Evolutionary conservation across 495 filamentous ascomycete species (phyloP), one percentile per base, ranked within the genome.

Genomic region (Aspergillus asperescens): DNA sequence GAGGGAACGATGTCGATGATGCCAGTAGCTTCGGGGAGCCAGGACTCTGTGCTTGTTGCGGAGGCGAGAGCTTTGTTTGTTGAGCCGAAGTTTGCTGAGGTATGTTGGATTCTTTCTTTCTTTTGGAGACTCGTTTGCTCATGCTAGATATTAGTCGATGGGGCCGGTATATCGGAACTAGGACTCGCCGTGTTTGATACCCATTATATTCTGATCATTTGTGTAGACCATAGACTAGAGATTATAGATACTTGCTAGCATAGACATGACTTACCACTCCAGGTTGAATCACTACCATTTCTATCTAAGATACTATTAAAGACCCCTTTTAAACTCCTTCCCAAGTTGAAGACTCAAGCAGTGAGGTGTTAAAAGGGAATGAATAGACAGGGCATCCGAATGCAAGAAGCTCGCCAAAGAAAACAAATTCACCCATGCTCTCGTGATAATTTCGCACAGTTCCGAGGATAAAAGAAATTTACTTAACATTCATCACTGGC

Each of bases 31-130:
- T 15, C n/a, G 38, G 38, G n/a, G 5, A 24, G 25, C 6, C 13
- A 73, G 48, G 75, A 83, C 52, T 74, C 80, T 6, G 61, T 80
- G 19, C 77, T 89, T 55, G 74, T 92, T 46, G 84, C 81, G 24
- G 86, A 90, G 67, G 88, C 83, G 24, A 85, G 81, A 62, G 92
- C 87, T 9, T 75, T 97, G 57, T 96, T 94, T 68, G 76, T 97
- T 48, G 89, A 94, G 66, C 92, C 92, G 3, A 90, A 80, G 67
- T 79, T 88, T 64, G 89, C 88, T 15, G 78, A 83, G 71, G 82
- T 84, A 64, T 66, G 78, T 81, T 18, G 29, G 12, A 20, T 35
- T 49, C 18, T n/a, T 22, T 15, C 40, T 40, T 37, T 3, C 7
- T 39, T 10, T 43, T 40, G 4, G 28, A 2, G 44, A 27, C 1